Evolutionary conservation across 1,284 basidiomycete species (phyloP), one percentile per base, ranked within the genome.

Genomic region (Tilletiopsis washingtonensis): DNA sequence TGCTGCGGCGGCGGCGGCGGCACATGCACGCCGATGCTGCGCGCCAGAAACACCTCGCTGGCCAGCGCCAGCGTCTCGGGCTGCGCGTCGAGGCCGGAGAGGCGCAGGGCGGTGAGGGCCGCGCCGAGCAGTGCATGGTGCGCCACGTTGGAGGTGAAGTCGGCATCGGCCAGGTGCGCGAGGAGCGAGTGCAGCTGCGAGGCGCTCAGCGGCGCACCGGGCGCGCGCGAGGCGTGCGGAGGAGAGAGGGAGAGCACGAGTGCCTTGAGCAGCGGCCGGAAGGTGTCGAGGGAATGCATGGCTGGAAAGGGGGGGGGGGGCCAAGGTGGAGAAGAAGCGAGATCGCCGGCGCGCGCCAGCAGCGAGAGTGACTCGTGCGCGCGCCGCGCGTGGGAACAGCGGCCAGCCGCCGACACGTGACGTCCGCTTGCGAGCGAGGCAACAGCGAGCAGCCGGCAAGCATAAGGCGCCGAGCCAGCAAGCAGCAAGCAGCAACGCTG

Each of bases 101-200:
- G 48, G 43, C 69, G 63, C 49, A 73, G 55, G 21, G 61, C 64
- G 3, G 67, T 69, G 5, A 73, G 45, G 3, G 62, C 62, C 1
- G 67, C 54, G 1, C 69, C 69, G 26, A 73, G 64, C 53, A 66
- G 63, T 0, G 70, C 69, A 37, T 65, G 59, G 52, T 71, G 56
- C 21, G 59, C 58, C 4, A 56, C 53, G 4, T 64, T 55, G 6
- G 58, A 53, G 39, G 70, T 71, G 48, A 73, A 73, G 26, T 56
- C 60, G 38, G 59, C 54, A 47, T 73, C 67, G 15, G 67, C 60
- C 14, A 73, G 56, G 45, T 73, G 69, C 43, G 57, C 49, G 3
- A 73, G 47, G 39, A 73, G 54, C 26, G 49, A 40, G 24, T 55
- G 47, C 23, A 72, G 54, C 43, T 72, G 58, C 7, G 20, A 26